Base-by-base conservation (phyloP, 2,329 filamentous ascomycete species). In the Pyricularia pennisetigena region DNA sequence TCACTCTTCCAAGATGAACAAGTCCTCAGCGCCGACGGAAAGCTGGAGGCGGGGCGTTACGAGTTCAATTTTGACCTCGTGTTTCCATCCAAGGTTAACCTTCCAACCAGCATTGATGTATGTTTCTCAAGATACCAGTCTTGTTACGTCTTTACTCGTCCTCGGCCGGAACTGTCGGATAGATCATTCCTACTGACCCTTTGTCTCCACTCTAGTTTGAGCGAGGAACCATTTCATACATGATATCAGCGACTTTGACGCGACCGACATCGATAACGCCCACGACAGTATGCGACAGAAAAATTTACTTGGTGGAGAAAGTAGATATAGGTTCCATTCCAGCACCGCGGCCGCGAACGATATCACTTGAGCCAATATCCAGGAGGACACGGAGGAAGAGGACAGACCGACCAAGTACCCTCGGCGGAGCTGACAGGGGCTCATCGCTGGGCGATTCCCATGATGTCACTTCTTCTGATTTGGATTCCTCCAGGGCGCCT, bases 71-170 rank as follows among this genome's bases (percentile, higher is more conserved):
- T 79, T 10, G 75, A 78, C 64, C 76, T 79, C 28, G 69, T 78
- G 64, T 78, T 79, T 54, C 77, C 77, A 3, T 28, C 71, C 14
- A 71, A 74, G 29, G 24, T 62, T 28, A 72, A 72, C 5, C 79
- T 95, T 69, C 92, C 92, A n/a, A 97, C 92, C 78, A 97, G 94
- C 77, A 94, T 99, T 75, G 94, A 97, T 80, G 94, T 97, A 85
- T 75, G 61, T 62, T 26, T 16, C 16, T 14, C 7, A 12, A 4
- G 12, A 26, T 14, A 3, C 26, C 29, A 23, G n/a, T 24, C 29
- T 49, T 61, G 32, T 12, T 12, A 35, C 14, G 23, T 61, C 57
- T 61, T 61, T 26, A 2, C 14, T 61, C 57, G n/a, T 14, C 8
- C 23, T 4, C 12, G 6, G 4, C 16, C 59, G 9, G 10, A 16